These are phyloP conservation scores for Yarrowia divulgata DNA, from an alignment of 805 yeast species.

Conservation along the genomic window DNA sequence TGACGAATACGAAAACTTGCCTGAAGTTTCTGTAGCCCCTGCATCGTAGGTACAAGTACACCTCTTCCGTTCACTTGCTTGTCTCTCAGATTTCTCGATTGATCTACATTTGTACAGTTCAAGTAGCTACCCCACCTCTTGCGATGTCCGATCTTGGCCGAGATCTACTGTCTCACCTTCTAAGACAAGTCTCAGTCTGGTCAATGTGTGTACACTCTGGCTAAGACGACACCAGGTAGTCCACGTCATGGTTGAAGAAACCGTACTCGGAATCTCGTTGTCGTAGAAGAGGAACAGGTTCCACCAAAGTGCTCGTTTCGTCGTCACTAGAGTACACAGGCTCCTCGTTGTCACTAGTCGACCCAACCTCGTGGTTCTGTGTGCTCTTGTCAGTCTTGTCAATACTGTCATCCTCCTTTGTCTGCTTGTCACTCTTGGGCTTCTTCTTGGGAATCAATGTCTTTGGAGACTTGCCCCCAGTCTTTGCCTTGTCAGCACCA, in stretches of 20 bases:
- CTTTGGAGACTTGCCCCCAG: not conserved
- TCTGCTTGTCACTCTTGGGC: not conserved
- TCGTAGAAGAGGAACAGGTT: slow-evolving; percentile 1
- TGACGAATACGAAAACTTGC: too few species aligned
- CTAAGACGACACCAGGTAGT: slow-evolving; percentile 4
- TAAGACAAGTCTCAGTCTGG: not conserved
- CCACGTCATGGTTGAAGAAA: slow-evolving; percentile 6
- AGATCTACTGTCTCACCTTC: slow-evolving; percentile 8
- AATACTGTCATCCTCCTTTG: too few species aligned
- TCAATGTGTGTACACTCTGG: too few species aligned
- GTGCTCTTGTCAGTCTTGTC: not conserved
- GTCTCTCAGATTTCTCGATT: not conserved
- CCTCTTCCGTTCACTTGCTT: not conserved
- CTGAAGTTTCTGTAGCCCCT: too few species aligned
- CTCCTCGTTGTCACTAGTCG: too few species aligned
- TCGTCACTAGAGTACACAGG: not conserved
- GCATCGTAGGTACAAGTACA: too few species aligned
- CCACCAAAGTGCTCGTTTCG: not conserved
- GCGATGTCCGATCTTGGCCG: not conserved
- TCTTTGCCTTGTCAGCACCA: not conserved
- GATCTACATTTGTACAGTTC: not conserved
- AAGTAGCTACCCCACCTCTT: not conserved
- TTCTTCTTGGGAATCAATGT: slow-evolving; percentile 5
- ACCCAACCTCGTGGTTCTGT: not conserved
- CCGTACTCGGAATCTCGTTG: slow-evolving; percentile 13